Conservation (phyloP, 2,329 filamentous ascomycete genomes). For the Penicillium sp. region DNA sequence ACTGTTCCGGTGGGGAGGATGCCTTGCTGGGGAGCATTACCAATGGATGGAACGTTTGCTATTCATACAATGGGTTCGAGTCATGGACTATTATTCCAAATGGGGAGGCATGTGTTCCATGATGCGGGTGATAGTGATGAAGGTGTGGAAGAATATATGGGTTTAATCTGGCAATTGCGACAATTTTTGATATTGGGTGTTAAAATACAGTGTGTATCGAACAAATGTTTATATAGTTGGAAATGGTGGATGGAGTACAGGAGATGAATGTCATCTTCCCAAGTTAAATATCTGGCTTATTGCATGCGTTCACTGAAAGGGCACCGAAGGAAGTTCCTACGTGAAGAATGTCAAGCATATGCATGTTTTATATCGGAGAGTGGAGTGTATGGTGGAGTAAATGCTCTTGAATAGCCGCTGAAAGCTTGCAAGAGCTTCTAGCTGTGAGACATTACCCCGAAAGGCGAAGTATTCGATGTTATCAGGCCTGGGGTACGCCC, state of each 20-base stretch:
- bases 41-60: slow-evolving; percentile 28
- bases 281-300: neutral
- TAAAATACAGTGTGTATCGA: neutral
- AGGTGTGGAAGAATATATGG: neutral
- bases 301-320: neutral
- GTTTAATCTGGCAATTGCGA: neutral
- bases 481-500: neutral
- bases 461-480: no score
- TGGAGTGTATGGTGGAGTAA: no score
- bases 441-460: no score
- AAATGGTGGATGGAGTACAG: no score
- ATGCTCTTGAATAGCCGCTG: no score
- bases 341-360: neutral
- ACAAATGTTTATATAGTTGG: neutral
- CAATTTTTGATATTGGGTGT: neutral
- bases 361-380: neutral
- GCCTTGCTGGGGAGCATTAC: slow-evolving; percentile 14
- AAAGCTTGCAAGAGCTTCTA: no score
- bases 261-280: neutral
- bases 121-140: neutral
- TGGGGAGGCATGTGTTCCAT: slow-evolving; percentile 8
- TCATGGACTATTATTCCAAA: slow-evolving; percentile 23
- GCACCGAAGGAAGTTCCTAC: neutral
- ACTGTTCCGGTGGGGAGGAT: slow-evolving; percentile 9
- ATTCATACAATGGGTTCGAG: slow-evolving; percentile 21